Evolutionary conservation across 2,329 filamentous ascomycete species (phyloP), one percentile per base, ranked within the genome.

Genomic region (Lachnellula subtilissima): DNA sequence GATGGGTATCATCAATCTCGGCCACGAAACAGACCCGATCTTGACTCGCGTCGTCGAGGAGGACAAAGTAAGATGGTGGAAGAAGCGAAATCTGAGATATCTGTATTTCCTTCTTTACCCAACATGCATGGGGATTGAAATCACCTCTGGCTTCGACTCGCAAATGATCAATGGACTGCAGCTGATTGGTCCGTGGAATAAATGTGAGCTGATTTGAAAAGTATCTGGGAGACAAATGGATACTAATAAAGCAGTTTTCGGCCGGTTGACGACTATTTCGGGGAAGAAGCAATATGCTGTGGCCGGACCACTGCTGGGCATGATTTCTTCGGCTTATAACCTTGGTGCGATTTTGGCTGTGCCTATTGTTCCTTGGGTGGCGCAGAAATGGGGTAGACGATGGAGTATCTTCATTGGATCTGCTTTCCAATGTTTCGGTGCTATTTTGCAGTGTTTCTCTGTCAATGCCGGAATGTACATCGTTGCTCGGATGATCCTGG

Each of bases 331-430:
- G 1, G 78, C 75, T 48, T 83, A 83, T 65, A 78, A 77, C 51
- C 72, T 83, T 4, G 80, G 81, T 4, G 79, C 79, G 7, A 77
- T 83, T 54, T 70, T 77, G 35, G 75, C 74, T 25, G 75, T 83
- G 9, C 81, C 80, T 0, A 71, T 83, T 55, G 78, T 81, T 2
- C 75, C 79, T 0, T 73, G 75, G 54, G 63, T 82, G 3, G 77
- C 77, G 49, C 76, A 83, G 56, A 69, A 69, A 17, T 71, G 75
- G 28, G 80, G 78, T 17, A 67, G 78, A 59, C 71, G 78, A 56
- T 76, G 74, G 73, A 76, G 78, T 11, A 81, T 84, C 57, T 72
- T 84, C 53, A 69, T 78, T n/a, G 81, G 82, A 0, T 82, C 79
- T n/a, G 54, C 72, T 0, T 73, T 83, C 59, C 82, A 82, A 76